phyloP scores from a whole-genome alignment of 306 rosid genomes.

The Casuarina cunninghamiana region DNA sequence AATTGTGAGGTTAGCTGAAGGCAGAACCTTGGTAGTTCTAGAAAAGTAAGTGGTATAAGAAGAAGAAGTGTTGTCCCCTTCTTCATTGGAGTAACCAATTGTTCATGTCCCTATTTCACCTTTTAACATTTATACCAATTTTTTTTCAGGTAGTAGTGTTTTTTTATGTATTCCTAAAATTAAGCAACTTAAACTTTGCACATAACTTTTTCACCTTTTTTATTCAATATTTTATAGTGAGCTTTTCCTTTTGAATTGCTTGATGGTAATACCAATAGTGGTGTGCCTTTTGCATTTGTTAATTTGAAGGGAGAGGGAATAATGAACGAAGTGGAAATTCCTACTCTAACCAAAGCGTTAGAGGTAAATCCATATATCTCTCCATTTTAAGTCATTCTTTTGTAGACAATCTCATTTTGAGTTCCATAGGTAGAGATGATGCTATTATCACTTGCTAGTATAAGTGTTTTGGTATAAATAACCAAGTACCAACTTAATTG shows the following conservation, averaged over 20 bases:
- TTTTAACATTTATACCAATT: constrained; percentile 76
- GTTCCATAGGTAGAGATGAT: not conserved
- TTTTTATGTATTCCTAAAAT: constrained; percentile 2
- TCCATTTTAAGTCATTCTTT: not conserved
- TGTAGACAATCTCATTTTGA: not conserved
- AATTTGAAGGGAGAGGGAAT: constrained; percentile 80
- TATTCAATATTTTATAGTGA: not conserved
- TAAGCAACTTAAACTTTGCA: not conserved
- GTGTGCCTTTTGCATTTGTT: constrained; percentile 13
- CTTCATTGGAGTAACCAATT: constrained; percentile 47
- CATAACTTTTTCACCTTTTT: not conserved
- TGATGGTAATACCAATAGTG: constrained; percentile 17
- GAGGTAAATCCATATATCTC: constrained; percentile 47
- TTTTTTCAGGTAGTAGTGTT: constrained; percentile 64
- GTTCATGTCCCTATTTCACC: constrained; percentile 80
- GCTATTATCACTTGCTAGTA: not conserved
- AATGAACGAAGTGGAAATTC: constrained; percentile 61
- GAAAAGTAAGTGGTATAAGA: constrained; percentile 32
- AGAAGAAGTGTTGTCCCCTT: constrained; percentile 28
- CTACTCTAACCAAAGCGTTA: constrained; percentile 55
- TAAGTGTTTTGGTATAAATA: too few species aligned
- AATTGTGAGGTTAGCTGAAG: constrained; percentile 24
- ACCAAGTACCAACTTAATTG: too few species aligned
- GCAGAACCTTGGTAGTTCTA: constrained; percentile 41
- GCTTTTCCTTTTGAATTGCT: constrained; percentile 2